A percentile compares a stretch with the other conserved stretches of the same genome.
These are phyloP conservation scores for Chalaropsis ovoidea DNA, from an alignment of 2,329 filamentous ascomycete genomes.

Conservation along the genomic window DNA sequence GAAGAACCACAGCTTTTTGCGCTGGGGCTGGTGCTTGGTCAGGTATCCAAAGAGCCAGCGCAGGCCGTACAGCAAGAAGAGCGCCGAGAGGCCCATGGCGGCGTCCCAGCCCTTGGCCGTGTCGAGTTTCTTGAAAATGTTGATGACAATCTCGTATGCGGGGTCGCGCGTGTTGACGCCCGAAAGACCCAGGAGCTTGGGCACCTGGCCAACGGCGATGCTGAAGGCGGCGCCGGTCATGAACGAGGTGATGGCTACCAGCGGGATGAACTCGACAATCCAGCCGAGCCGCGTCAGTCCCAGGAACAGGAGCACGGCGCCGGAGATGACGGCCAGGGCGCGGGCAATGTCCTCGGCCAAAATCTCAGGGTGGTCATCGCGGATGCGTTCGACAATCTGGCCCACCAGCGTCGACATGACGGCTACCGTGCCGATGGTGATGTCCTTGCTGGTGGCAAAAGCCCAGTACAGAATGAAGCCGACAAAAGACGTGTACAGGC, in stretches of 20 bases:
- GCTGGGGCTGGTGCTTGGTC: slow-evolving; percentile 56
- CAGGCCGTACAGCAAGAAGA: slow-evolving; percentile 58
- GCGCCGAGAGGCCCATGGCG: slow-evolving; percentile 60
- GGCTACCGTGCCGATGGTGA: slow-evolving; percentile 70
- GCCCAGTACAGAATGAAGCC: slow-evolving; percentile 94
- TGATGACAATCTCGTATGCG: slow-evolving; percentile 43
- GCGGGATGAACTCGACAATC: slow-evolving; percentile 46
- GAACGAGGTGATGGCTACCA: slow-evolving; percentile 45
- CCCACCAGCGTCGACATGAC: slow-evolving; percentile 46
- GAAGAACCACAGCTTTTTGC: slow-evolving; percentile 67
- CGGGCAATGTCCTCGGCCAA: slow-evolving; percentile 39
- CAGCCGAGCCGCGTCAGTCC: slow-evolving; percentile 44
- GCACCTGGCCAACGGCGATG: slow-evolving; percentile 42
- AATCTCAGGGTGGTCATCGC: slow-evolving; percentile 34
- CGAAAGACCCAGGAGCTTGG: slow-evolving; percentile 43
- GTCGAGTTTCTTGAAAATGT: slow-evolving; percentile 40
- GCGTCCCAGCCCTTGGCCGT: slow-evolving; percentile 51
- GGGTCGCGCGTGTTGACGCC: slow-evolving; percentile 42
- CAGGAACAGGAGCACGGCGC: slow-evolving; percentile 41
- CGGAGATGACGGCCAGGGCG: slow-evolving; percentile 40
- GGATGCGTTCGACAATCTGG: slow-evolving; percentile 38
- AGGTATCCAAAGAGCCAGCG: slow-evolving; percentile 51
- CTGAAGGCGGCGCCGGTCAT: slow-evolving; percentile 46
- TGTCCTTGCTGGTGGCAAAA: slow-evolving; percentile 96
- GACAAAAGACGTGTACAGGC: slow-evolving; percentile 75